phyloP scores from a whole-genome alignment of 352 stramenopile genomes.

The Globisporangium nunn region DNA sequence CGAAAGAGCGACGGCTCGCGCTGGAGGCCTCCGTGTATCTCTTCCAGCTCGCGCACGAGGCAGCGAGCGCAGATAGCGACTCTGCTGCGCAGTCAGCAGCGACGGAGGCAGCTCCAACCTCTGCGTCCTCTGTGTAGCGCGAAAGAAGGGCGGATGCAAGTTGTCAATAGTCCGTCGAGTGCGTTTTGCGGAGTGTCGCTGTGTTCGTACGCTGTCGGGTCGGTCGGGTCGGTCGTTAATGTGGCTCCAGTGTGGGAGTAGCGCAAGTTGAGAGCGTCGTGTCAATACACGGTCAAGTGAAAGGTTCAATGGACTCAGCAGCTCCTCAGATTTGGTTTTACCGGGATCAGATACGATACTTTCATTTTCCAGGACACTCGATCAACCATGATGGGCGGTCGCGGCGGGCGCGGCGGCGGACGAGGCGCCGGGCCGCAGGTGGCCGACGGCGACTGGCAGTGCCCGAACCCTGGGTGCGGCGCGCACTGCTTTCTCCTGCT shows the following conservation, averaged over 20 bases:
- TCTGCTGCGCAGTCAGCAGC: constrained; percentile 2
- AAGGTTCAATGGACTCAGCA: background rate
- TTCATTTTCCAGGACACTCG: too few species aligned
- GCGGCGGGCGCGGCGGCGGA: constrained; percentile 20
- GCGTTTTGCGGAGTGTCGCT: too few species aligned
- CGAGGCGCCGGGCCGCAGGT: constrained; percentile 45
- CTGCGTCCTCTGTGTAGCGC: background rate
- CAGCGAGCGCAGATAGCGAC: constrained; percentile 5
- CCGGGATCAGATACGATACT: too few species aligned
- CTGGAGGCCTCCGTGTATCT: constrained; percentile 52
- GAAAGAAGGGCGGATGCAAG: background rate
- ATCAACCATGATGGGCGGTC: constrained; percentile 20
- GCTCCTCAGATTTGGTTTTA: background rate
- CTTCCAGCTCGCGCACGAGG: constrained; percentile 62
- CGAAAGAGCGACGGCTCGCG: constrained; percentile 40
- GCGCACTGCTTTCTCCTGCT: background rate
- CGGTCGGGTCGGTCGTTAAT: too few species aligned
- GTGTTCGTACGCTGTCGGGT: too few species aligned
- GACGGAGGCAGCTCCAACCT: constrained; percentile 1
- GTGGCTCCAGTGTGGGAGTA: too few species aligned
- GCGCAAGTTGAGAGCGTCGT: too few species aligned
- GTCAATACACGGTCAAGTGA: too few species aligned
- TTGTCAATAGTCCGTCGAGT: background rate
- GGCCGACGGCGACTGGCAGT: constrained; percentile 70
- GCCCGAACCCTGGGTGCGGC: constrained; percentile 65